These are phyloP conservation scores for Lipomyces spencermartinsiae DNA, from an alignment of 805 yeast genomes.

Conservation along the genomic window DNA sequence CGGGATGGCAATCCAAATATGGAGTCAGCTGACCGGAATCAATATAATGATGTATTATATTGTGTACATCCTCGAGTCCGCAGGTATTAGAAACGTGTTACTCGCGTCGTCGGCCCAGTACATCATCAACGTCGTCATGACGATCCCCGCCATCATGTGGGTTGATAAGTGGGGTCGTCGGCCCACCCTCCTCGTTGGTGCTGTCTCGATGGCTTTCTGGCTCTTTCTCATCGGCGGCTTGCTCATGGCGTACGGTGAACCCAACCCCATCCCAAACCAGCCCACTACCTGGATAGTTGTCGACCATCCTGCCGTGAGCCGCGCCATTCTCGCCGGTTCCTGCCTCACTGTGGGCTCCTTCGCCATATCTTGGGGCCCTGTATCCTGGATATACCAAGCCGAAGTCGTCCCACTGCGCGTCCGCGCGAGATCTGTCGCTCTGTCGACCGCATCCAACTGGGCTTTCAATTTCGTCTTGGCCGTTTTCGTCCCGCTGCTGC, in stretches of 20 bases:
- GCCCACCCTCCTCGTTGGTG: conserved; percentile 3
- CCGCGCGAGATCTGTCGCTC: conserved; percentile 60
- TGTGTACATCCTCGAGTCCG: conserved; percentile 56
- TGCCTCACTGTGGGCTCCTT: conserved; percentile 53
- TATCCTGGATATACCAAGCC: conserved; percentile 69
- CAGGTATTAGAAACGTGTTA: conserved; percentile 53
- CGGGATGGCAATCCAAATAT: conserved; percentile 73
- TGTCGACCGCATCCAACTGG: conserved; percentile 66
- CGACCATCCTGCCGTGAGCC: conserved; percentile 43
- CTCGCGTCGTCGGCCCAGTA: conserved; percentile 59
- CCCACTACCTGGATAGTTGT: conserved; percentile 40
- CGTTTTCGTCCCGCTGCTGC: conserved; percentile 59
- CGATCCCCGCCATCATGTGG: conserved; percentile 80
- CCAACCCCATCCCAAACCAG: conserved; percentile 44
- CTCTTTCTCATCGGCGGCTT: conserved; percentile 52
- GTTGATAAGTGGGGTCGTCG: conserved; percentile 62
- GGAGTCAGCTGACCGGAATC: conserved; percentile 88
- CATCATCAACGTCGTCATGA: conserved; percentile 67
- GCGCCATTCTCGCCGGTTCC: conserved; percentile 58
- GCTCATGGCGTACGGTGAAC: conserved; percentile 51
- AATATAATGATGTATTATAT: conserved; percentile 66
- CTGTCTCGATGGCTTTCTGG: conserved; percentile 29
- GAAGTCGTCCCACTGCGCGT: conserved; percentile 60
- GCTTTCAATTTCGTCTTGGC: conserved; percentile 62
- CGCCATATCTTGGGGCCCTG: conserved; percentile 60